Evolutionary conservation across 1,284 basidiomycete species (phyloP).

Genomic region (Neotropicomus parvogracilis): DNA sequence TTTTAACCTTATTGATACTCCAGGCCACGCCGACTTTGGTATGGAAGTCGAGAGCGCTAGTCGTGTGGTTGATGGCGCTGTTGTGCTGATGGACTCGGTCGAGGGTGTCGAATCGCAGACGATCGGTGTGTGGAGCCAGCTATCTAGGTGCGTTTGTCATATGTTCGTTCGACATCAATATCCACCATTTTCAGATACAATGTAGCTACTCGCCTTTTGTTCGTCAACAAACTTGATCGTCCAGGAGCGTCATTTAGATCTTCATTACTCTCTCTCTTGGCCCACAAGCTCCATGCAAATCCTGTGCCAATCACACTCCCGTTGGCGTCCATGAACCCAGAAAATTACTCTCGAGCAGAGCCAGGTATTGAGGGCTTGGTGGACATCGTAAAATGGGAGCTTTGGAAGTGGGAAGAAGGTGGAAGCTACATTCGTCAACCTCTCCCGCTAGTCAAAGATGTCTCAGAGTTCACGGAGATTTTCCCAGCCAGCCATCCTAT

Average conservation of each 20-base stretch:
- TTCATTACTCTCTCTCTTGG: slow-evolving; percentile 67
- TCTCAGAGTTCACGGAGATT: slow-evolving; percentile 40
- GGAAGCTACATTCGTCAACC: slow-evolving; percentile 44
- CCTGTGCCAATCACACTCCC: slow-evolving; percentile 78
- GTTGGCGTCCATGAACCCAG: slow-evolving; percentile 63
- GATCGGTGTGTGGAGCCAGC: slow-evolving; percentile 82
- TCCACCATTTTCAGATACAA: slow-evolving; percentile 54
- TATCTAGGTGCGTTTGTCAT: slow-evolving; percentile 62
- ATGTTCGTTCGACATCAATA: neutral
- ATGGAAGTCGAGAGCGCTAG: slow-evolving; percentile 94
- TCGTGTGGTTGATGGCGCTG: slow-evolving; percentile 84
- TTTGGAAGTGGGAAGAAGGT: slow-evolving; percentile 66
- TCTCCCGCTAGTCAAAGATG: slow-evolving; percentile 50
- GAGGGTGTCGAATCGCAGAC: slow-evolving; percentile 92
- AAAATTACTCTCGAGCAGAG: slow-evolving; percentile 65
- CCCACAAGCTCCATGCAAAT: slow-evolving; percentile 70
- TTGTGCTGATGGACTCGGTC: slow-evolving; percentile 85
- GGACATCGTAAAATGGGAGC: slow-evolving; percentile 76
- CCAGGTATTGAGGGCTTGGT: slow-evolving; percentile 76
- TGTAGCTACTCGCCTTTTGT: slow-evolving; percentile 74
- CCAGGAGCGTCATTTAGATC: slow-evolving; percentile 75
- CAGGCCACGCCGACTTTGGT: slow-evolving; percentile 90
- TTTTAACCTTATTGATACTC: slow-evolving; percentile 87
- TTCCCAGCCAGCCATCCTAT: slow-evolving; percentile 63
- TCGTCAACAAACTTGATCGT: slow-evolving; percentile 87